Conservation (phyloP, 1,284 basidiomycete genomes). For the Heliocybe sulcata region DNA sequence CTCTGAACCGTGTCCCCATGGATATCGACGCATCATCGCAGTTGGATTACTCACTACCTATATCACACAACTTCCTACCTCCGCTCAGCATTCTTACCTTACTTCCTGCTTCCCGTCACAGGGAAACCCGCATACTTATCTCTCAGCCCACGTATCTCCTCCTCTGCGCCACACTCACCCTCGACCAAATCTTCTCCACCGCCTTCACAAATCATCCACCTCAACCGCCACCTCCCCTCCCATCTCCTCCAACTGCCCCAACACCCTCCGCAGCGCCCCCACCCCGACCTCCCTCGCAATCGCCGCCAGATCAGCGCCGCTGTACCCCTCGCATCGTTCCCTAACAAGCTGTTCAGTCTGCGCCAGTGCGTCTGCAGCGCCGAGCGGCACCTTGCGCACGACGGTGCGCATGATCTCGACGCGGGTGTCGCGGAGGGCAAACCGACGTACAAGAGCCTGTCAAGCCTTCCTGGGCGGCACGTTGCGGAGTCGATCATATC, state of each 20-base stretch:
- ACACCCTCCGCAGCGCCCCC: constrained; percentile 65
- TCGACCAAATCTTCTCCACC: constrained; percentile 80
- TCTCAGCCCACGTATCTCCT: constrained; percentile 74
- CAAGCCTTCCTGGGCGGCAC: constrained; percentile 93
- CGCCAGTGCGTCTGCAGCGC: constrained; percentile 83
- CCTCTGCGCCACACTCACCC: constrained; percentile 78
- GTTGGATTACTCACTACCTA: too few relatives aligned
- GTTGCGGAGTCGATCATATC: constrained; percentile 99
- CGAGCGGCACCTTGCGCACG: constrained; percentile 79
- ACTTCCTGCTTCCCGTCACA: constrained; percentile 29
- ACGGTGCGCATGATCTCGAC: constrained; percentile 81
- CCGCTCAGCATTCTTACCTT: constrained; percentile 14
- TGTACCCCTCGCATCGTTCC: constrained; percentile 78
- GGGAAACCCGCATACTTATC: constrained; percentile 76
- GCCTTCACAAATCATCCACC: constrained; percentile 59
- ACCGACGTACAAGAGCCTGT: constrained; percentile 96
- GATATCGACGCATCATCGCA: too few relatives aligned
- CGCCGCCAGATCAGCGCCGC: constrained; percentile 85
- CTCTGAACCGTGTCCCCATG: too few relatives aligned
- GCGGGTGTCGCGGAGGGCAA: constrained; percentile 76
- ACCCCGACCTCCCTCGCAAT: constrained; percentile 90
- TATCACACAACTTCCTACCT: not conserved
- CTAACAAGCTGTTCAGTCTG: constrained; percentile 73
- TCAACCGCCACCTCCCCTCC: constrained; percentile 23
- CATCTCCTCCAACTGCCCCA: constrained; percentile 59